Percentiles rank a stretch among this genome's conserved stretches.
Evolutionary conservation across 2,329 filamentous ascomycete genomes (phyloP).

Genomic region (Sporothrix humicola): DNA sequence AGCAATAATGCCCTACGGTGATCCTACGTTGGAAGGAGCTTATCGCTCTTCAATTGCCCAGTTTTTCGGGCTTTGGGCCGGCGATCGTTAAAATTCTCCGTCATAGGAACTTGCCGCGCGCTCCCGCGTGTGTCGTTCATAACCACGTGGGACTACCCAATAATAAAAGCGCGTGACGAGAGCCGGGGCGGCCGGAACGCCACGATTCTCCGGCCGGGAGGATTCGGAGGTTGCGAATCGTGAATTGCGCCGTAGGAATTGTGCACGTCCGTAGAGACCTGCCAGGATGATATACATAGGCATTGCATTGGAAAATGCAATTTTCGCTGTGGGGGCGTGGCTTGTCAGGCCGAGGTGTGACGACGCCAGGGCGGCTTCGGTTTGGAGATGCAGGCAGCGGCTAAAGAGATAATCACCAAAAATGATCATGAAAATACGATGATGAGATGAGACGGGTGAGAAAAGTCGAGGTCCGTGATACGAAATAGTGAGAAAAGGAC

Average conservation of each 20-base stretch:
- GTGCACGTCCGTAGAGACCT: neutral
- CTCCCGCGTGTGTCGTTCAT: neutral
- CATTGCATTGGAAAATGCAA: too few species aligned
- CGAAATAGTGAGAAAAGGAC: neutral
- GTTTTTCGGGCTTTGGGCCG: neutral
- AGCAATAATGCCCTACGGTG: neutral
- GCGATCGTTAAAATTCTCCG: slow-evolving; percentile 10
- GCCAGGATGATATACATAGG: too few species aligned
- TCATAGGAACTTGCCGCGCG: neutral
- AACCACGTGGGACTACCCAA: neutral
- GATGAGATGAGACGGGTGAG: neutral
- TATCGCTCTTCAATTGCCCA: neutral
- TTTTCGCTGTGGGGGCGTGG: neutral
- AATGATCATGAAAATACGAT: neutral
- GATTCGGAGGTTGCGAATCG: neutral
- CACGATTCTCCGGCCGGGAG: neutral
- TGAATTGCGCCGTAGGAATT: neutral
- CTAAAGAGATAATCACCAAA: neutral
- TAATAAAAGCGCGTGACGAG: slow-evolving; percentile 4
- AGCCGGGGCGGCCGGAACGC: slow-evolving; percentile 17
- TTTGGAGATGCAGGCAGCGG: neutral
- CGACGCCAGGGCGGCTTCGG: neutral
- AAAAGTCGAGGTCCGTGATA: neutral
- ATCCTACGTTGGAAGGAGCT: neutral
- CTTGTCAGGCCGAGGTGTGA: neutral